These are phyloP conservation scores for Colletotrichum sp. DNA, from an alignment of 2,329 filamentous ascomycete species.

Conservation along the genomic window DNA sequence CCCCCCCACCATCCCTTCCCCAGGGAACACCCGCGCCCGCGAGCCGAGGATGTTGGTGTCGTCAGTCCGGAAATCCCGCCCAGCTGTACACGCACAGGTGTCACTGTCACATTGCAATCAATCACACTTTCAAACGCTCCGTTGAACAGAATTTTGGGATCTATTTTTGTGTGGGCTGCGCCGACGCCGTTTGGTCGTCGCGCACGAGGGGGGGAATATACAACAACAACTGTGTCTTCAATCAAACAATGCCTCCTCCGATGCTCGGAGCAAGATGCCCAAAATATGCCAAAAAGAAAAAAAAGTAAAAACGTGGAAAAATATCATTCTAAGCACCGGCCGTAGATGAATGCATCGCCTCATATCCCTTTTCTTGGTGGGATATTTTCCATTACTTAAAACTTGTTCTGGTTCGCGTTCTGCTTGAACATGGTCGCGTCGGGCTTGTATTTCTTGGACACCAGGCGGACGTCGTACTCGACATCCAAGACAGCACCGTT, in stretches of 20 bases:
- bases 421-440: conserved; percentile 23
- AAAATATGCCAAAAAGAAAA: not conserved
- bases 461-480: conserved; percentile 32
- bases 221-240: not conserved
- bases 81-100: not conserved
- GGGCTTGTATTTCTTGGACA: conserved; percentile 29
- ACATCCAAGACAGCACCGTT: conserved; percentile 33
- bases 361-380: not conserved
- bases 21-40: not conserved
- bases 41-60: not conserved
- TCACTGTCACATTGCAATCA: not conserved
- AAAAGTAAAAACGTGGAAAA: not conserved
- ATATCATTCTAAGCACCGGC: not conserved
- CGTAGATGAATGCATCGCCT: not conserved
- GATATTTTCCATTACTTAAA: not conserved
- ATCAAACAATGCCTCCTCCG: not conserved
- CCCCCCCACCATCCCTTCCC: not conserved
- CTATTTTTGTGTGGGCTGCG: not conserved
- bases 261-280: not conserved
- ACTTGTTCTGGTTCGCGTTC: conserved; percentile 26
- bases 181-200: not conserved
- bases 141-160: not conserved
- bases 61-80: not conserved
- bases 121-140: not conserved
- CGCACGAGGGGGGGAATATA: not conserved